These are phyloP conservation scores for Ailanthus altissimus DNA, from an alignment of 345 rosid species.

Conservation along the genomic window DNA sequence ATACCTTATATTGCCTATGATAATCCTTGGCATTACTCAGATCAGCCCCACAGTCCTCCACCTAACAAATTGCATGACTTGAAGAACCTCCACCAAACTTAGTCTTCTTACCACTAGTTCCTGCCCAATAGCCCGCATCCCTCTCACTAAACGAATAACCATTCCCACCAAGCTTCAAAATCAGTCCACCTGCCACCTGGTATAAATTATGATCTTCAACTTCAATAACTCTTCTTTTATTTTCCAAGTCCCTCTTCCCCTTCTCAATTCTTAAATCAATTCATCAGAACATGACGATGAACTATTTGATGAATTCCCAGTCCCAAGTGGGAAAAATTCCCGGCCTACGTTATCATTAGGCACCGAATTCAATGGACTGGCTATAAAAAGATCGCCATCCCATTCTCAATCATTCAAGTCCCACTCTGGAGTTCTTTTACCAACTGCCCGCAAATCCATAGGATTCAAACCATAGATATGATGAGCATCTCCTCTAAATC, in stretches of 20 bases:
- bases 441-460: constrained; percentile 50
- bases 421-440: constrained; percentile 79
- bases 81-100: constrained; percentile 57
- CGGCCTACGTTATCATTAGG: constrained; percentile 40
- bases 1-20: constrained; percentile 95
- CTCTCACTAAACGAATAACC: constrained; percentile 49
- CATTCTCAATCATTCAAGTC: constrained; percentile 96
- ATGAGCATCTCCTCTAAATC: constrained; percentile 62
- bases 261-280: constrained; percentile 51
- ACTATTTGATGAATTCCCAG: constrained; percentile 76
- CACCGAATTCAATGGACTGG: constrained; percentile 60
- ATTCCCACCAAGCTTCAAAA: constrained; percentile 74
- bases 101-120: constrained; percentile 66
- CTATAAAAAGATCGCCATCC: constrained; percentile 96
- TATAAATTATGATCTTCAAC: constrained; percentile 53
- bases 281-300: constrained; percentile 88
- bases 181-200: constrained; percentile 52
- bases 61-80: constrained; percentile 84
- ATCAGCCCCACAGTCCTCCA: constrained; percentile 92
- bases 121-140: constrained; percentile 57
- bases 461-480: constrained; percentile 55
- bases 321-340: constrained; percentile 57
- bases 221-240: constrained; percentile 71
- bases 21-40: constrained; percentile 92
- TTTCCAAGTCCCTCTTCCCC: constrained; percentile 62